Conservation (phyloP, 163 green algal species). For the Scenedesmus sp. region DNA sequence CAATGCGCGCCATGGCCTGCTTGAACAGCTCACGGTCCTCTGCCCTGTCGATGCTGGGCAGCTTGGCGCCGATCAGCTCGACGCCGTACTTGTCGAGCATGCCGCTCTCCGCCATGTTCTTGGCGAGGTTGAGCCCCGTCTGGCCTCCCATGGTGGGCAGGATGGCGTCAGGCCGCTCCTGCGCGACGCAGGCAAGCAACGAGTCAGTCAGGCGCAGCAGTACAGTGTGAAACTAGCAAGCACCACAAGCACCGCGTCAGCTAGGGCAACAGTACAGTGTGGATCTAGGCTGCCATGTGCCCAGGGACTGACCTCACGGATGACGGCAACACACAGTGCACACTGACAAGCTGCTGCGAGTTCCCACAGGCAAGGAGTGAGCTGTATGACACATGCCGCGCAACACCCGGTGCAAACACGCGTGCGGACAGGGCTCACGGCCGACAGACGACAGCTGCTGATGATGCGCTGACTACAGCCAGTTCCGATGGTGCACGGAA, state of each 20-base stretch:
- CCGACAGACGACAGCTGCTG: neutral
- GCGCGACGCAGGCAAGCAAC: neutral
- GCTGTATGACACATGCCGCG: too few relatives aligned
- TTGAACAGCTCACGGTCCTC: slow-evolving; percentile 99
- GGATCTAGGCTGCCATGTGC: too few relatives aligned
- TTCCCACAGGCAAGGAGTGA: too few relatives aligned
- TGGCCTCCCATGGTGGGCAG: slow-evolving; percentile 99
- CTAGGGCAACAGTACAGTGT: too few relatives aligned
- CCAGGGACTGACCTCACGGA: too few relatives aligned
- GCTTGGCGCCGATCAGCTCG: slow-evolving; percentile 99
- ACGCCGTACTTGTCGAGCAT: slow-evolving; percentile 95
- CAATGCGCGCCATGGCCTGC: slow-evolving; percentile 95
- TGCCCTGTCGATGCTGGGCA: slow-evolving; percentile 97
- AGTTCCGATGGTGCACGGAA: too few relatives aligned
- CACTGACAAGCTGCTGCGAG: too few relatives aligned
- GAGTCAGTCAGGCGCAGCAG: neutral
- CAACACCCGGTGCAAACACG: too few relatives aligned
- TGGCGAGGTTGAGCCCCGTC: slow-evolving; percentile 98
- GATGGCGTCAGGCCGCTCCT: slow-evolving; percentile 97
- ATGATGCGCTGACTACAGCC: neutral
- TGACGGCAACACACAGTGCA: too few relatives aligned
- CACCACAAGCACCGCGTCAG: too few relatives aligned
- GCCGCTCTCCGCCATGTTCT: slow-evolving; percentile 91
- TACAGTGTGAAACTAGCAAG: too few relatives aligned
- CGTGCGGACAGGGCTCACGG: too few relatives aligned